Evolutionary conservation across 768 basidiomycete genomes (phyloP).

Genomic region (Lactarius tabidus): DNA sequence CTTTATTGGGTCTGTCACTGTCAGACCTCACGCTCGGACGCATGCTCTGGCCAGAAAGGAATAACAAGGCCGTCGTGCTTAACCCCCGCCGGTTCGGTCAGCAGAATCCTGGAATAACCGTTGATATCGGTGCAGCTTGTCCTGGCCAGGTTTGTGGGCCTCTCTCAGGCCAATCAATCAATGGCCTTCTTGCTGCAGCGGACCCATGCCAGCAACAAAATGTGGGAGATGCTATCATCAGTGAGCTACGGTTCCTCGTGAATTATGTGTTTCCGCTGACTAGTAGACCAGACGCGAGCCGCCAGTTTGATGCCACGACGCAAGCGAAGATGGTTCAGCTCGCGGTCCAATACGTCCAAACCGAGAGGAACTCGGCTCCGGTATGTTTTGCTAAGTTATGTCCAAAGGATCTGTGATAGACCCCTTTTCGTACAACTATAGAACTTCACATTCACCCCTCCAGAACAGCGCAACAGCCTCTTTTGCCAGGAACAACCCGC

Average conservation of each 20-base stretch:
- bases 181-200: constrained; percentile 49
- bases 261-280: background rate
- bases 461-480: constrained; percentile 48
- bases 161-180: constrained; percentile 47
- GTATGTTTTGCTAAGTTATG: constrained; percentile 29
- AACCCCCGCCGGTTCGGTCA: constrained; percentile 53
- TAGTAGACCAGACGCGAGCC: constrained; percentile 41
- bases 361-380: constrained; percentile 58
- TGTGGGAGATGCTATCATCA: constrained; percentile 53
- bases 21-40: constrained; percentile 34
- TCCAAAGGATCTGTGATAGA: background rate
- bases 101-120: constrained; percentile 45
- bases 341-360: constrained; percentile 50
- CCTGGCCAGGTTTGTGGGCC: constrained; percentile 46
- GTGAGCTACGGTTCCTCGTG: constrained; percentile 31
- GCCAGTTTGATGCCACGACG: constrained; percentile 48
- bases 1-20: constrained; percentile 25
- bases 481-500: constrained; percentile 39
- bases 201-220: constrained; percentile 56
- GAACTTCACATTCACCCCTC: too few relatives aligned
- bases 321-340: constrained; percentile 49
- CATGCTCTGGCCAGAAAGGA: constrained; percentile 45
- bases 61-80: constrained; percentile 42
- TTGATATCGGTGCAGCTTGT: constrained; percentile 45
- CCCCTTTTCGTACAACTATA: background rate